A percentile compares a stretch with the other conserved stretches of the same genome.
Evolutionary conservation across 2,329 filamentous ascomycete genomes (phyloP).

Genomic region (Beauveria rudraprayagi): DNA sequence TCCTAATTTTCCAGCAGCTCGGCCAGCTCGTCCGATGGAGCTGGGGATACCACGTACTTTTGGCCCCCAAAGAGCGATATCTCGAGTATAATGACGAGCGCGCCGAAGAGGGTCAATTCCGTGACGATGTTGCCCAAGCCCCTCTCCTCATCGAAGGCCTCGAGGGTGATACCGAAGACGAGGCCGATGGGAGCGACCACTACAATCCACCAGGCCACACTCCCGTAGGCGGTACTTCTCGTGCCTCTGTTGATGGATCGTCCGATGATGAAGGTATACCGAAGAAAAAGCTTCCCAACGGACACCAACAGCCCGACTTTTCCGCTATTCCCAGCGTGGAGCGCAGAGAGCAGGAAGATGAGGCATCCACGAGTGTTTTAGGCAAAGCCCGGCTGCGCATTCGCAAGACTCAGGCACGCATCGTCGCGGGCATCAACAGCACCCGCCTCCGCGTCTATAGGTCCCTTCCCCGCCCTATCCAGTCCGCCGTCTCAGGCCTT

Average conservation of each 20-base stretch:
- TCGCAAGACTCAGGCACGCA: slow-evolving; percentile 11
- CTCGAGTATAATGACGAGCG: slow-evolving; percentile 51
- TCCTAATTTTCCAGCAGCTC: slow-evolving; percentile 95
- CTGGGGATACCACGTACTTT: slow-evolving; percentile 91
- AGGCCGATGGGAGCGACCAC: slow-evolving; percentile 21
- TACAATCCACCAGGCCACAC: slow-evolving; percentile 51
- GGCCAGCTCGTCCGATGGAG: slow-evolving; percentile 95
- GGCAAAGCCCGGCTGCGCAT: slow-evolving; percentile 26
- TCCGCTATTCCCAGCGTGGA: slow-evolving; percentile 52
- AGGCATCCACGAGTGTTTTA: slow-evolving; percentile 23
- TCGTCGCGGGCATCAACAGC: not conserved
- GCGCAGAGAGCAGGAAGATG: slow-evolving; percentile 23
- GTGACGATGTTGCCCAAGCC: slow-evolving; percentile 40
- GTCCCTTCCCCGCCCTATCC: slow-evolving; percentile 35
- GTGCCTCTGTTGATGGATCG: slow-evolving; percentile 40
- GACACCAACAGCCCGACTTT: slow-evolving; percentile 40
- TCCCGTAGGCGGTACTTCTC: slow-evolving; percentile 42
- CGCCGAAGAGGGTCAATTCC: slow-evolving; percentile 52
- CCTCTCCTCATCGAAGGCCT: slow-evolving; percentile 33
- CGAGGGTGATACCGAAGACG: slow-evolving; percentile 30
- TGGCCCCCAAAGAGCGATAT: slow-evolving; percentile 76
- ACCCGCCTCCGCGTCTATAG: slow-evolving; percentile 8
- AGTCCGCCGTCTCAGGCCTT: slow-evolving; percentile 24
- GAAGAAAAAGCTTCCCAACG: slow-evolving; percentile 21
- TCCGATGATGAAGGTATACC: slow-evolving; percentile 35